Base-by-base conservation (phyloP, 2,329 filamentous ascomycete genomes). In the Cadophora luteo-olivacea region DNA sequence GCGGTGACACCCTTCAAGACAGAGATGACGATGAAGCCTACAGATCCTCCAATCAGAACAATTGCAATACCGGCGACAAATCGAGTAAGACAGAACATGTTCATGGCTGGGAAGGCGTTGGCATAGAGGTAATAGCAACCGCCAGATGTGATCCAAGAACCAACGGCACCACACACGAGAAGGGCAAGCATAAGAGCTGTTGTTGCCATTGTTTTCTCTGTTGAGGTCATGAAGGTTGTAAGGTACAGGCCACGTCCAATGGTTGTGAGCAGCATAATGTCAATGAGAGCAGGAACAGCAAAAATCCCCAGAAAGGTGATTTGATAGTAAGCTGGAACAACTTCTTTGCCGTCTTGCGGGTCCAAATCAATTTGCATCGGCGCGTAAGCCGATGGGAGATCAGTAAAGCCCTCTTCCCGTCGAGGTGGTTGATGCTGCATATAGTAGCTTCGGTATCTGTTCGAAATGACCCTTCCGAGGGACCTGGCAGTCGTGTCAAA, bases 101-200 rank as follows among this genome's bases (percentile, higher is more conserved):
- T 79, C 80, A 82, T 80, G 65, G 79, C 81, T 7, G 61, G 63
- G 69, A 86, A 86, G 1, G 84, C 84, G 82, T 85, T 85, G 0
- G 82, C 84, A 57, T 83, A 80, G 51, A 89, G 82, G 70, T 90
- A 90, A 75, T 89, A 90, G 57, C 86, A 85, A 2, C 87, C 88
- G n/a, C 86, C 86, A 64, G 85, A 87, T 11, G 85, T 86, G 41
- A 89, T 87, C 87, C 86, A 89, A 9, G 87, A 87, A 22, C 86
- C 87, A 58, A 89, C 84, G 3, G 84, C 86, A 55, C 87, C 86
- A 8, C 85, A 87, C 45, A 89, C 79, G 11, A 90, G 77, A 8
- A 89, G 79, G 1, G 87, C 84, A 19, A 86, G 84, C 81, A 90
- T 84, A 32, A 89, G 77, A 1, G 85, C 87, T 66, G 84, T 81